phyloP scores from a whole-genome alignment of 2,329 filamentous ascomycete species.

The Rutstroemia sp. region DNA sequence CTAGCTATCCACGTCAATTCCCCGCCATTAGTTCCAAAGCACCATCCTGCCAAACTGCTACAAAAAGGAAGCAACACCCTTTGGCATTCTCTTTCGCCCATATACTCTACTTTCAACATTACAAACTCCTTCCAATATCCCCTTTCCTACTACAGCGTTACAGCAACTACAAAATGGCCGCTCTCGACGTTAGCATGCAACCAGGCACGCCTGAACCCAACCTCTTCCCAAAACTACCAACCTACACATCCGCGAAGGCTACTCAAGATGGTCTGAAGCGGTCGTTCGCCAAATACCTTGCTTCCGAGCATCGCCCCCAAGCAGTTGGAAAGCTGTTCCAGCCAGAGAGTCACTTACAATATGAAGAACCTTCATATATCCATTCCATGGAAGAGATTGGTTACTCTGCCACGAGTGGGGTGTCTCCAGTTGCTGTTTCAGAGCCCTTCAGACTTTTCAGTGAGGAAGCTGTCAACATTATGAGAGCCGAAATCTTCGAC shows the following conservation, averaged over 20 bases:
- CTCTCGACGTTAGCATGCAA: slow-evolving; percentile 19
- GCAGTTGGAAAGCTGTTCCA: slow-evolving; percentile 38
- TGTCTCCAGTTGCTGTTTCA: slow-evolving; percentile 56
- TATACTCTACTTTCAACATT: too few relatives aligned
- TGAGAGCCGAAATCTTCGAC: slow-evolving; percentile 55
- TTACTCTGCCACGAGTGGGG: slow-evolving; percentile 44
- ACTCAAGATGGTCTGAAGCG: slow-evolving; percentile 27
- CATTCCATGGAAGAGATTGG: slow-evolving; percentile 56
- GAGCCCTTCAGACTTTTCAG: slow-evolving; percentile 59
- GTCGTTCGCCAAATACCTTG: slow-evolving; percentile 28
- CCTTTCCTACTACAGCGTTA: neutral
- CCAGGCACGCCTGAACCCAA: slow-evolving; percentile 21
- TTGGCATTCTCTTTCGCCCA: too few relatives aligned
- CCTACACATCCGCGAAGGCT: slow-evolving; percentile 23
- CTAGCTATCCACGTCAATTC: too few relatives aligned
- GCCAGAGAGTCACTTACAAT: slow-evolving; percentile 47
- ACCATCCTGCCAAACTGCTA: too few relatives aligned
- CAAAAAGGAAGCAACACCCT: too few relatives aligned
- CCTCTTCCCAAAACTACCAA: slow-evolving; percentile 19
- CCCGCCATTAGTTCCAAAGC: too few relatives aligned
- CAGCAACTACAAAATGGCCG: slow-evolving; percentile 20
- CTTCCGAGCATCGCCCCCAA: slow-evolving; percentile 21
- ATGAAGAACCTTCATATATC: slow-evolving; percentile 41
- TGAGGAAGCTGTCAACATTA: slow-evolving; percentile 50
- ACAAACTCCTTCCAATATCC: neutral